These are phyloP conservation scores for Uncinocarpus reesii DNA, from an alignment of 2,329 filamentous ascomycete genomes.

Conservation along the genomic window DNA sequence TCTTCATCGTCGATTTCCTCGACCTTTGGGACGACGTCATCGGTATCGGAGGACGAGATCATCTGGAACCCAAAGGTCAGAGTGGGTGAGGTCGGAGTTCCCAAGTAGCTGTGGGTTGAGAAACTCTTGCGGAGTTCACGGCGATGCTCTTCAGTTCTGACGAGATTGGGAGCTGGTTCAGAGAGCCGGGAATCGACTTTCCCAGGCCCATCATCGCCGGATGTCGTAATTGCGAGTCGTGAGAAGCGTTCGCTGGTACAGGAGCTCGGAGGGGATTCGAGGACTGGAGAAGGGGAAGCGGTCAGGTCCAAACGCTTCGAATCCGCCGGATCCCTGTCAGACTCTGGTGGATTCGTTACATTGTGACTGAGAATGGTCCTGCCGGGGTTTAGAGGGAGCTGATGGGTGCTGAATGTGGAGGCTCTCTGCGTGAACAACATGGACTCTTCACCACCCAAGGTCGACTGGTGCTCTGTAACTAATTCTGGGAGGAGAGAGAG, in stretches of 20 bases:
- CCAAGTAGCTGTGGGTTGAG: constrained; percentile 11
- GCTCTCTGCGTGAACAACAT: constrained; percentile 36
- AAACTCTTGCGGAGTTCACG: constrained; percentile 13
- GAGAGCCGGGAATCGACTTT: constrained; percentile 22
- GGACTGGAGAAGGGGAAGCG: constrained; percentile 9
- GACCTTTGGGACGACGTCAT: constrained; percentile 43
- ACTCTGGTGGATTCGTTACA: constrained; percentile 15
- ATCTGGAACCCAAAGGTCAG: constrained; percentile 23
- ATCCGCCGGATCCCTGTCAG: constrained; percentile 21
- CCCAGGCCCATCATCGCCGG: constrained; percentile 29
- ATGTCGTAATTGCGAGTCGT: constrained; percentile 26
- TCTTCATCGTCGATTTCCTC: constrained; percentile 44
- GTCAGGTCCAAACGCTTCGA: constrained; percentile 11
- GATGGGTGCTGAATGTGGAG: constrained; percentile 22
- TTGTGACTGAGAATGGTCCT: constrained; percentile 14
- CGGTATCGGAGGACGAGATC: constrained; percentile 19
- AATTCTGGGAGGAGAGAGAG: neutral
- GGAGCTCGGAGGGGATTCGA: constrained; percentile 17
- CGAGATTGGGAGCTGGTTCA: constrained; percentile 7
- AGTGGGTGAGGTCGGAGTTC: constrained; percentile 18
- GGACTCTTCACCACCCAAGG: constrained; percentile 2
- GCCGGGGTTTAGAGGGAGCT: constrained; percentile 17
- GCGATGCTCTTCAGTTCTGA: constrained; percentile 3
- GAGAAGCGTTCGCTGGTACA: constrained; percentile 25
- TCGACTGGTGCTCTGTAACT: neutral